Evolutionary conservation across 1,139 yeast genomes (phyloP).

Genomic region (Oligophagozyma castellii): DNA sequence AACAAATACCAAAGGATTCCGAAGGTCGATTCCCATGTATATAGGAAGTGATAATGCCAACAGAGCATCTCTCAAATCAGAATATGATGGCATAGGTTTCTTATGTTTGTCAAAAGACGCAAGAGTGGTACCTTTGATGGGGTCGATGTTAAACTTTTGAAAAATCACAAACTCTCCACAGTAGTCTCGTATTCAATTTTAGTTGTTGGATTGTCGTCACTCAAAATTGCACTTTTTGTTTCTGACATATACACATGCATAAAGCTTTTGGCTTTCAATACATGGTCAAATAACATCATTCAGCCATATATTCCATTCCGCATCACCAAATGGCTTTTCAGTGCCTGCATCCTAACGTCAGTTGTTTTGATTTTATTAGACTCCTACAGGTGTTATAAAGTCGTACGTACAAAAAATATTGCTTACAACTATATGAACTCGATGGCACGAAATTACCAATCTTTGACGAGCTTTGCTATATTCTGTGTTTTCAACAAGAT

Average conservation of each 20-base stretch:
- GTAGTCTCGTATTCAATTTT: not conserved
- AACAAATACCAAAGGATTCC: too few relatives aligned
- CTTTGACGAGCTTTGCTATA: conserved; percentile 43
- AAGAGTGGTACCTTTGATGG: too few relatives aligned
- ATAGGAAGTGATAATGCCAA: too few relatives aligned
- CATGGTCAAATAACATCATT: conserved; percentile 50
- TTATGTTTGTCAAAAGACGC: too few relatives aligned
- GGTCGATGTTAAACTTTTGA: too few relatives aligned
- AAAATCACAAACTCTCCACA: too few relatives aligned
- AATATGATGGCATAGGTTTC: too few relatives aligned
- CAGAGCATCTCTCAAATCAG: too few relatives aligned
- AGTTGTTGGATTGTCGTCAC: not conserved
- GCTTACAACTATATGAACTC: conserved; percentile 59
- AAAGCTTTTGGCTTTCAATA: conserved; percentile 57
- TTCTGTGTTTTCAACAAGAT: conserved; percentile 64
- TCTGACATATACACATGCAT: conserved; percentile 74
- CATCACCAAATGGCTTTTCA: conserved; percentile 70
- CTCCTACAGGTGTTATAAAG: conserved; percentile 43
- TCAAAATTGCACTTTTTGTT: conserved; percentile 47
- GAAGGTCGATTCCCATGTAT: too few relatives aligned
- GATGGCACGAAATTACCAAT: conserved; percentile 46
- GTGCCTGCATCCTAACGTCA: conserved; percentile 73
- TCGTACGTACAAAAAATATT: conserved; percentile 48
- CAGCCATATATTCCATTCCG: conserved; percentile 44
- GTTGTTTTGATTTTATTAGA: conserved; percentile 46